Evolutionary conservation across 2,329 filamentous ascomycete species (phyloP).

Genomic region (Claviceps sp.): DNA sequence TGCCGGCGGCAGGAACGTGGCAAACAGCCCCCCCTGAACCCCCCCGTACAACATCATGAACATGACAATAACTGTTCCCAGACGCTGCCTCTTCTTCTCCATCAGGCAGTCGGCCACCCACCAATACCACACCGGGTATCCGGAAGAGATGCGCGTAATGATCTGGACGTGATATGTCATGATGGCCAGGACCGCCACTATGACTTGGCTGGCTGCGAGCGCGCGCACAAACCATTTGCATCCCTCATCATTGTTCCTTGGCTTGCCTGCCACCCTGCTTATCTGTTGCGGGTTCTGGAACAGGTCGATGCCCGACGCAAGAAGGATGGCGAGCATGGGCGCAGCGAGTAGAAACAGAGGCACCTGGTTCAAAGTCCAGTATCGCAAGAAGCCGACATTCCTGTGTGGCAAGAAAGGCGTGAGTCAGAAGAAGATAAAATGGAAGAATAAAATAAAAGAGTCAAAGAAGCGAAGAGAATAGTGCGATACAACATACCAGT

Average conservation of each 20-base stretch:
- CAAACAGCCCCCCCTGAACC: constrained; percentile 73
- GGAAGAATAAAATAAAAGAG: not conserved
- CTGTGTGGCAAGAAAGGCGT: constrained; percentile 36
- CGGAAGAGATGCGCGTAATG: constrained; percentile 76
- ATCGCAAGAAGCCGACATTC: constrained; percentile 76
- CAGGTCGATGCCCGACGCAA: constrained; percentile 41
- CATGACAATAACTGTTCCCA: constrained; percentile 34
- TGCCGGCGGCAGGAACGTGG: constrained; percentile 83
- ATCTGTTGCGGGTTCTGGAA: constrained; percentile 12
- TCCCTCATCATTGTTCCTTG: constrained; percentile 3
- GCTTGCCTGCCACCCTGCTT: not conserved
- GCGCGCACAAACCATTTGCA: constrained; percentile 28
- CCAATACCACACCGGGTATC: constrained; percentile 81
- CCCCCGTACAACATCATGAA: constrained; percentile 72
- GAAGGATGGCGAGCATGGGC: constrained; percentile 55
- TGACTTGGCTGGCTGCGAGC: constrained; percentile 58
- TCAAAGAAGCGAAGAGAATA: not conserved
- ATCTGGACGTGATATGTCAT: constrained; percentile 90
- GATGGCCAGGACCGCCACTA: constrained; percentile 58
- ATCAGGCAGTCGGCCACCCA: constrained; percentile 47
- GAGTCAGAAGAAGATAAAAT: not conserved
- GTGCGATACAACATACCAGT: constrained; percentile 53
- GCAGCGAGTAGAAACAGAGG: constrained; percentile 76
- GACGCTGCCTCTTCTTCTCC: constrained; percentile 16
- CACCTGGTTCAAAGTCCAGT: constrained; percentile 79